Evolutionary conservation across 257 asterid genomes (phyloP).

Genomic region (Nicotiana sylvestris): DNA sequence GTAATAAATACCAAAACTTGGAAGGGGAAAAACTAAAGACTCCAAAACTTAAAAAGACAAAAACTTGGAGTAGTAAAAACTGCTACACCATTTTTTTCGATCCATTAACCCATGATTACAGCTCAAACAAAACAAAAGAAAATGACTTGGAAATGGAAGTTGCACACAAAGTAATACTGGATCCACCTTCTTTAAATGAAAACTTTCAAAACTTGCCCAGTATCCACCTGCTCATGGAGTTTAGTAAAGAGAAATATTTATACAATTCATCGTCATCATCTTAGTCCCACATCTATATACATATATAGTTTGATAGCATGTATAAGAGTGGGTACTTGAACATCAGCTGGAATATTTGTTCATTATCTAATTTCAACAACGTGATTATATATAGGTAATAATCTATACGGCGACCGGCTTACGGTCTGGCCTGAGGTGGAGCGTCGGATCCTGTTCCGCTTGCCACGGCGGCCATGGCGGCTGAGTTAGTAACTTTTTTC

Average conservation of each 20-base stretch:
- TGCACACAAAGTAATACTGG: not conserved
- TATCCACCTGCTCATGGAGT: constrained; percentile 15
- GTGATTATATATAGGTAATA: not conserved
- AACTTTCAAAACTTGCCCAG: too few species aligned
- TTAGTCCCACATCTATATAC: not conserved
- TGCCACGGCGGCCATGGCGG: constrained; percentile 7
- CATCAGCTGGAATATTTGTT: not conserved
- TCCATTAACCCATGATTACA: too few species aligned
- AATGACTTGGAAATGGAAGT: not conserved
- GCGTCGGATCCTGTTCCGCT: constrained; percentile 30
- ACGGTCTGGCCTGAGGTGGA: constrained; percentile 39
- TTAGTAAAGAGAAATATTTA: constrained; percentile 20
- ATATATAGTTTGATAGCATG: not conserved
- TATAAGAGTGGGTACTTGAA: not conserved
- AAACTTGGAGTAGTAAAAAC: too few species aligned
- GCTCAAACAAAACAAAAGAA: too few species aligned
- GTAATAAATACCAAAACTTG: too few species aligned
- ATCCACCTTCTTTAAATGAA: too few species aligned
- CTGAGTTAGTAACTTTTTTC: constrained; percentile 26
- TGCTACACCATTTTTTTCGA: too few species aligned
- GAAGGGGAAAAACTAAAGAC: too few species aligned
- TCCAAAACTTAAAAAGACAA: too few species aligned
- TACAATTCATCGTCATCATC: not conserved
- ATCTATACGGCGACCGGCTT: constrained; percentile 34
- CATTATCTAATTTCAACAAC: not conserved